These are phyloP conservation scores for Arthromyces matolae DNA, from an alignment of 768 basidiomycete genomes.

Conservation along the genomic window DNA sequence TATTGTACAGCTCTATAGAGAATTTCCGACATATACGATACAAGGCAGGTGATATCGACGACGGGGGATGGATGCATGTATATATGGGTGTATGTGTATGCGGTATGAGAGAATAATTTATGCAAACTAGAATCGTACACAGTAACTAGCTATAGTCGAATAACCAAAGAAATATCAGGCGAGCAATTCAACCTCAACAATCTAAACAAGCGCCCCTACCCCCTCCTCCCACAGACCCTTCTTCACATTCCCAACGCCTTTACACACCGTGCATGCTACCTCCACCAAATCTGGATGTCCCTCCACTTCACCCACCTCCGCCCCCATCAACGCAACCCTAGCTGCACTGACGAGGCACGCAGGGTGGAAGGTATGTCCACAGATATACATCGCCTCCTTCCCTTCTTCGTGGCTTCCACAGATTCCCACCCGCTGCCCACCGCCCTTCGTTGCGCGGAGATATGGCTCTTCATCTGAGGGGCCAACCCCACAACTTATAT, in stretches of 20 bases:
- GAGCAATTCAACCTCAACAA: background rate
- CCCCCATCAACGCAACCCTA: constrained; percentile 57
- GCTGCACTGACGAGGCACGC: constrained; percentile 69
- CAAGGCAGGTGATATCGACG: too few relatives aligned
- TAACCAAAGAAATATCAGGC: too few relatives aligned
- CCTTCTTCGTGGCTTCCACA: constrained; percentile 13
- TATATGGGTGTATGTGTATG: too few relatives aligned
- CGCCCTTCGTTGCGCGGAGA: constrained; percentile 26
- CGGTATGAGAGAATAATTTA: too few relatives aligned
- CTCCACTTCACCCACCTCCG: constrained; percentile 35
- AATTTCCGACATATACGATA: too few relatives aligned
- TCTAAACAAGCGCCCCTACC: constrained; percentile 23
- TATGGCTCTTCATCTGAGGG: constrained; percentile 71
- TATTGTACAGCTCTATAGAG: too few relatives aligned
- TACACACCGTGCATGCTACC: constrained; percentile 73
- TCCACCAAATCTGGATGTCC: constrained; percentile 47
- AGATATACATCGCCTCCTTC: constrained; percentile 35
- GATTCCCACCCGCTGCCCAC: constrained; percentile 37
- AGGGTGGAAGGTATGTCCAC: constrained; percentile 68
- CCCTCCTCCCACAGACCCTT: constrained; percentile 59
- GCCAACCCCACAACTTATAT: constrained; percentile 70
- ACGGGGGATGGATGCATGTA: too few relatives aligned
- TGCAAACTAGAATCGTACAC: too few relatives aligned
- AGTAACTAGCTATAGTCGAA: too few relatives aligned
- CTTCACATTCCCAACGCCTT: constrained; percentile 56